Conservation (phyloP, 2,329 filamentous ascomycete species). For the Lachnellula willkommii region DNA sequence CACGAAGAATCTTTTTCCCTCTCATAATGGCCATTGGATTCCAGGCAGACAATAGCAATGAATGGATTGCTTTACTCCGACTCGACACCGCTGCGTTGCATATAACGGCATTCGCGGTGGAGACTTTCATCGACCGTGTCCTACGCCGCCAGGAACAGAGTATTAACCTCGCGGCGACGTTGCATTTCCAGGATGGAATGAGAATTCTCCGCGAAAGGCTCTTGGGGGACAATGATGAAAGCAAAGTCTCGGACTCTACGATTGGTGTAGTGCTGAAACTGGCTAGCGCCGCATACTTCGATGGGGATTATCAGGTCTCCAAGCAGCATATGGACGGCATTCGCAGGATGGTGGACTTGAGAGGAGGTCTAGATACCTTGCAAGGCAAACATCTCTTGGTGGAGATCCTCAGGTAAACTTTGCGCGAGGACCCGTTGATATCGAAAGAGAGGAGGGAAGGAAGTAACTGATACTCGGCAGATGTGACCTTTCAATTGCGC, state of each 20-base stretch:
- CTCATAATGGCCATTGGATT: conserved; percentile 31
- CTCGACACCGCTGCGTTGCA: conserved; percentile 34
- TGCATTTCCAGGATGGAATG: conserved; percentile 30
- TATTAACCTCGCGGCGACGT: conserved; percentile 12
- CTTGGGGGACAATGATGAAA: conserved; percentile 14
- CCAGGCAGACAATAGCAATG: conserved; percentile 13
- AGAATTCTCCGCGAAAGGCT: conserved; percentile 31
- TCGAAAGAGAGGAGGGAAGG: neutral
- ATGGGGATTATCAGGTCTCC: conserved; percentile 28
- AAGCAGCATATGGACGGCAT: conserved; percentile 35
- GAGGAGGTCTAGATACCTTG: conserved; percentile 33
- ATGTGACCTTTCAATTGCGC: neutral
- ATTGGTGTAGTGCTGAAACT: conserved; percentile 32
- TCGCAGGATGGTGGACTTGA: conserved; percentile 34
- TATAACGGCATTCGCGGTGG: conserved; percentile 31
- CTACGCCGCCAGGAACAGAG: conserved; percentile 7
- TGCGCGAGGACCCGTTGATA: neutral
- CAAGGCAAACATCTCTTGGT: conserved; percentile 17
- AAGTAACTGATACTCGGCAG: neutral
- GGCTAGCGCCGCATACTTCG: conserved; percentile 29
- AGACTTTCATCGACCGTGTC: conserved; percentile 30
- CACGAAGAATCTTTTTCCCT: conserved; percentile 31
- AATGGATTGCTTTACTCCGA: conserved; percentile 29
- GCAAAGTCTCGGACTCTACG: conserved; percentile 31
- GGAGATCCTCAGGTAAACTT: conserved; percentile 3